These are phyloP conservation scores for Saxophila tyrrhenica DNA, from an alignment of 495 filamentous ascomycete species.

Conservation along the genomic window DNA sequence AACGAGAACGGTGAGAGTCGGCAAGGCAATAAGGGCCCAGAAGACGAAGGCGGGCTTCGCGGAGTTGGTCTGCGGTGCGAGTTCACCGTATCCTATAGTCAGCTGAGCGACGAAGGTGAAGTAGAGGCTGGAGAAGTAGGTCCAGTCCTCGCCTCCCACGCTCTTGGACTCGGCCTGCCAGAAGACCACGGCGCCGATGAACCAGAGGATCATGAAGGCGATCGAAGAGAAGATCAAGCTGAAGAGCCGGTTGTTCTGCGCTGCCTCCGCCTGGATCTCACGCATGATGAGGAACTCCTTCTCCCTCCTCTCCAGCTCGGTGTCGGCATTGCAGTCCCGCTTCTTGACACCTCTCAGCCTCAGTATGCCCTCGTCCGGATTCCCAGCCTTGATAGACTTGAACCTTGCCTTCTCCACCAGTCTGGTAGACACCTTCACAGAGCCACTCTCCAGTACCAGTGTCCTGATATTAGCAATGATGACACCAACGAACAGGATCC, in stretches of 20 bases:
- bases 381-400: conserved; percentile 40
- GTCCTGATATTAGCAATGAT: conserved; percentile 66
- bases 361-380: conserved; percentile 34
- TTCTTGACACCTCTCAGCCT: conserved; percentile 39
- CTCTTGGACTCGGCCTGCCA: conserved; percentile 39
- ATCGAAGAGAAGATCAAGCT: conserved; percentile 49
- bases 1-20: conserved; percentile 72
- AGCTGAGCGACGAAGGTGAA: conserved; percentile 68
- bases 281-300: conserved; percentile 77
- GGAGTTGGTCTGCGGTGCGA: conserved; percentile 43
- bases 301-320: conserved; percentile 43
- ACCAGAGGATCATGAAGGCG: conserved; percentile 61
- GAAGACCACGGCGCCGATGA: conserved; percentile 66
- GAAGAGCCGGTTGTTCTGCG: conserved; percentile 50
- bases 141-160: conserved; percentile 44
- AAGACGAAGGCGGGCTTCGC: conserved; percentile 77
- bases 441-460: conserved; percentile 62
- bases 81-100: conserved; percentile 67
- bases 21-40: conserved; percentile 75
- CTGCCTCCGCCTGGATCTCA: conserved; percentile 40
- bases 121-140: conserved; percentile 67
- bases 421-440: conserved; percentile 52
- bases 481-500: conserved; percentile 70
- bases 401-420: conserved; percentile 58
- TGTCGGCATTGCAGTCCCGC: conserved; percentile 16